A percentile compares a stretch with the other conserved stretches of the same genome.
Evolutionary conservation across 2,329 filamentous ascomycete genomes (phyloP).

Genomic region (Penicillium sp.): DNA sequence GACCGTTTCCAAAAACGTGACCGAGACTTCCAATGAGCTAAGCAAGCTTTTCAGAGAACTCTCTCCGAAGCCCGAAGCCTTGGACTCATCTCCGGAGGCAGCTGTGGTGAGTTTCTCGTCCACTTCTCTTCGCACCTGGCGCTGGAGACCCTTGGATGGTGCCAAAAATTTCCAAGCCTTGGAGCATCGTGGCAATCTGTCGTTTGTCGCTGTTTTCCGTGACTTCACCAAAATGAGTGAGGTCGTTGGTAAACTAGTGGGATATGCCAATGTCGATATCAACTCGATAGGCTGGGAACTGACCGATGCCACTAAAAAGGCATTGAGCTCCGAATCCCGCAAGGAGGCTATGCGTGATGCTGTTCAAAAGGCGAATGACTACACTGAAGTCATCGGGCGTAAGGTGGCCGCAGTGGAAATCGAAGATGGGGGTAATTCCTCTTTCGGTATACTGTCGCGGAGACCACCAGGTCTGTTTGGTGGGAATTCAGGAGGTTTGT

Average conservation of each 20-base stretch:
- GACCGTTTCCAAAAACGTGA: conserved; percentile 12
- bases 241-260: conserved; percentile 17
- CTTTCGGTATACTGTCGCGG: neutral
- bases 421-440: neutral
- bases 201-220: conserved; percentile 23
- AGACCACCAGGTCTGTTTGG: neutral
- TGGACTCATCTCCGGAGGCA: conserved; percentile 11
- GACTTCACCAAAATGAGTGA: conserved; percentile 25
- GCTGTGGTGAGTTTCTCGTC: conserved; percentile 23
- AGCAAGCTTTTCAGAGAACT: conserved; percentile 12
- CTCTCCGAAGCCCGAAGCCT: conserved; percentile 7
- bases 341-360: conserved; percentile 25
- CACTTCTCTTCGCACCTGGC: conserved; percentile 11
- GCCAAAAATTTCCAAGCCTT: neutral
- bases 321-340: conserved; percentile 20
- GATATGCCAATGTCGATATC: conserved; percentile 22
- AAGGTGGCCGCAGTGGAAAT: conserved; percentile 19
- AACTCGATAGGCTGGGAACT: conserved; percentile 25
- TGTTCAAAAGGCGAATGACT: conserved; percentile 24
- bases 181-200: conserved; percentile 14
- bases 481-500: neutral
- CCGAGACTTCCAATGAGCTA: conserved; percentile 10
- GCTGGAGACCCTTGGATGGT: neutral
- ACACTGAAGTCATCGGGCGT: conserved; percentile 20
- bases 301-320: conserved; percentile 20